Conservation (phyloP, 208 protist species). For the Leishmania braziliensis region DNA sequence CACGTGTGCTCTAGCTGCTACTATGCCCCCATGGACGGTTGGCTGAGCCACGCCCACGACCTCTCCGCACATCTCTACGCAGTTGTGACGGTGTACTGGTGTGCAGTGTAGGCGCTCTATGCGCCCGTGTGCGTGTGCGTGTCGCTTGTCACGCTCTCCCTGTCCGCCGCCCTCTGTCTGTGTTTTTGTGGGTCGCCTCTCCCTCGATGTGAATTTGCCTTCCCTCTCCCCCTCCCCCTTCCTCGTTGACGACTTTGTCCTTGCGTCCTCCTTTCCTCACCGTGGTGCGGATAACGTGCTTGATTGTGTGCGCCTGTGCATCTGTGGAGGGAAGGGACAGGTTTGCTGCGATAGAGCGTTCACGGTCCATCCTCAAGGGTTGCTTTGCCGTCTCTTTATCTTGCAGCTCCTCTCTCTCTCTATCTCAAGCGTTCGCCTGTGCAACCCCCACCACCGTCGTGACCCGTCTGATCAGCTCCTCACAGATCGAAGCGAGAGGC, state of each 20-base stretch:
- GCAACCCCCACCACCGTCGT: neutral
- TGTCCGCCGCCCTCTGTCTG: neutral
- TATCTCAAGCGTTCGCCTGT: neutral
- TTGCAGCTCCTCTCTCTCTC: neutral
- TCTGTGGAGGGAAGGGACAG: neutral
- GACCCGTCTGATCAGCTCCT: neutral
- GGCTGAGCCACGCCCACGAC: slow-evolving; percentile 86
- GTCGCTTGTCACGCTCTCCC: neutral
- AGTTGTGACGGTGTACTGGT: slow-evolving; percentile 88
- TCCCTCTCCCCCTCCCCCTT: neutral
- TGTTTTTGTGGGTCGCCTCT: neutral
- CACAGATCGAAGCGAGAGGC: neutral
- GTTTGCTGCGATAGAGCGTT: neutral
- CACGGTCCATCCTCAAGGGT: neutral
- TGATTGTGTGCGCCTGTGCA: neutral
- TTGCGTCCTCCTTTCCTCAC: neutral
- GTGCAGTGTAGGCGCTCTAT: slow-evolving; percentile 50
- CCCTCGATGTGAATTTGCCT: neutral
- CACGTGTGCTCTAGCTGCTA: slow-evolving; percentile 87
- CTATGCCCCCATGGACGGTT: slow-evolving; percentile 80
- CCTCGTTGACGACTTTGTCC: neutral
- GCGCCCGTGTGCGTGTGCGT: neutral
- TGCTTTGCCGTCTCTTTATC: neutral
- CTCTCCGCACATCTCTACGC: slow-evolving; percentile 84
- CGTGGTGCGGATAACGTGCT: neutral